These are phyloP conservation scores for Phoenix roebelenii DNA, from an alignment of 176 grass and related monocot species.

Conservation along the genomic window DNA sequence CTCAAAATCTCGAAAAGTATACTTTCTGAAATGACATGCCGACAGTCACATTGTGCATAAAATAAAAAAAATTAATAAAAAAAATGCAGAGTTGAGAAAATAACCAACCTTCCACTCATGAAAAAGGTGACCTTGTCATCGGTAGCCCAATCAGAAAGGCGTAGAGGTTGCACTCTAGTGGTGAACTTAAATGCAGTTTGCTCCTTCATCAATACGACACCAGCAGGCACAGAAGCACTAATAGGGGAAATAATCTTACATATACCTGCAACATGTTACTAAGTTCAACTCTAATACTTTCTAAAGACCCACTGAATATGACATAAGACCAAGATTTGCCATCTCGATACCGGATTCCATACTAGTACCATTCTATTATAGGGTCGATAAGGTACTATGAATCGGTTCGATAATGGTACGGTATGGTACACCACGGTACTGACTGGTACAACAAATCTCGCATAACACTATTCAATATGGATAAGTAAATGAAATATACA, in stretches of 20 bases:
- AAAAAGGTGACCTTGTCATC: slow-evolving; percentile 86
- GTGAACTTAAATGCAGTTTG: slow-evolving; percentile 86
- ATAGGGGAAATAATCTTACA: slow-evolving; percentile 90
- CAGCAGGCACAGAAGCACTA: slow-evolving; percentile 74
- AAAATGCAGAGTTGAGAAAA: not conserved
- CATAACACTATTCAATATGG: too few relatives aligned
- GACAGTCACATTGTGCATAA: slow-evolving; percentile 5
- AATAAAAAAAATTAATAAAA: not conserved
- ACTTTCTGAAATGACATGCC: slow-evolving; percentile 62
- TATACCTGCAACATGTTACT: slow-evolving; percentile 41
- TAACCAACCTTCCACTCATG: slow-evolving; percentile 83
- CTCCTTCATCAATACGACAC: slow-evolving; percentile 75
- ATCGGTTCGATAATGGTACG: too few relatives aligned
- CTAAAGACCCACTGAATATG: too few relatives aligned
- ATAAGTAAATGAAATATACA: too few relatives aligned
- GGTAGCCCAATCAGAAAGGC: slow-evolving; percentile 75
- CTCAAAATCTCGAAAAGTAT: slow-evolving; percentile 90
- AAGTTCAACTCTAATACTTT: not conserved
- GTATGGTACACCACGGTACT: too few relatives aligned
- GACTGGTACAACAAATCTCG: too few relatives aligned
- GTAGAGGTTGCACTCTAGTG: slow-evolving; percentile 88
- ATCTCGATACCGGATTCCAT: too few relatives aligned
- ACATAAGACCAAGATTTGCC: too few relatives aligned
- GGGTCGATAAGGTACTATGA: too few relatives aligned
- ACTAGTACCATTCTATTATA: too few relatives aligned